phyloP scores from a whole-genome alignment of 768 basidiomycete species.

The Termitomyces sp. region DNA sequence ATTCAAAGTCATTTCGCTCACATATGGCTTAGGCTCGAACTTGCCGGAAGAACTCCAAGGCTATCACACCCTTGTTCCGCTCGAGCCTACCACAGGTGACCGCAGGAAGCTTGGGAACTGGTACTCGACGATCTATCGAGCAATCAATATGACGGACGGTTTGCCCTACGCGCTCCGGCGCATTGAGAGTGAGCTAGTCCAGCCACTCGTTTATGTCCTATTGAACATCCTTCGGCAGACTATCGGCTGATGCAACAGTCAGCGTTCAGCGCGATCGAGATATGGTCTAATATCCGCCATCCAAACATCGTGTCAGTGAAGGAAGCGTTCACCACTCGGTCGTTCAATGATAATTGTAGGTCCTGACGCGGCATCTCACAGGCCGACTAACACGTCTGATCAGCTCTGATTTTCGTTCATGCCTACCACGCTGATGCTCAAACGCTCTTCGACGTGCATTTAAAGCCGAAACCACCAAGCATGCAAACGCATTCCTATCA shows the following conservation, averaged over 20 bases:
- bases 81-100: slow-evolving; percentile 55
- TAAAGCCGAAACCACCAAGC: slow-evolving; percentile 47
- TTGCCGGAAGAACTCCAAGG: slow-evolving; percentile 87
- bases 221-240: slow-evolving; percentile 37
- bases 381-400: not conserved
- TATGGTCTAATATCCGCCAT: slow-evolving; percentile 81
- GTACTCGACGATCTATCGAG: slow-evolving; percentile 81
- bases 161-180: slow-evolving; percentile 71
- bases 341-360: slow-evolving; percentile 90
- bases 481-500: slow-evolving; percentile 15
- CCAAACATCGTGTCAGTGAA: slow-evolving; percentile 78
- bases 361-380: slow-evolving; percentile 2
- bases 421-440: slow-evolving; percentile 81
- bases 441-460: slow-evolving; percentile 75
- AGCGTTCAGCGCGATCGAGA: slow-evolving; percentile 78
- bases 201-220: slow-evolving; percentile 3
- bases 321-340: slow-evolving; percentile 93
- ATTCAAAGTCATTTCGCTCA: slow-evolving; percentile 19
- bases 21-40: slow-evolving; percentile 36
- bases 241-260: slow-evolving; percentile 77
- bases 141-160: slow-evolving; percentile 73
- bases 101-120: slow-evolving; percentile 80
- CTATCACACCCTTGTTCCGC: slow-evolving; percentile 81
- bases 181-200: slow-evolving; percentile 67
- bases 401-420: slow-evolving; percentile 89